Conservation (phyloP, 805 yeast species). For the Tetrapisispora fleetii region DNA sequence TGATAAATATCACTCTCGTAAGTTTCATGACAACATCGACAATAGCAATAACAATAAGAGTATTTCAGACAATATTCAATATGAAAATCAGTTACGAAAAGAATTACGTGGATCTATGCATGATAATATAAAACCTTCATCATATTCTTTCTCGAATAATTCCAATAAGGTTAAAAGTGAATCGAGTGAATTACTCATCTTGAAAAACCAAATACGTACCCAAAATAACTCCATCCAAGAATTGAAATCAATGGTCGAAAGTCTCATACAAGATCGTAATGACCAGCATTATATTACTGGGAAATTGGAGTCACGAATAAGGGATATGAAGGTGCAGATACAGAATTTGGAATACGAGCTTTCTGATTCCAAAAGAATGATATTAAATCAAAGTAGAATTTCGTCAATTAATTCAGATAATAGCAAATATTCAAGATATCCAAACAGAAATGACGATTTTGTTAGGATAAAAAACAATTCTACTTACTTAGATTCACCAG, state of each 20-base stretch:
- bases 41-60: not conserved
- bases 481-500: constrained; percentile 1
- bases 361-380: not conserved
- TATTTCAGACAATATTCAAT: not conserved
- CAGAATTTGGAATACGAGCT: constrained; percentile 7
- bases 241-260: constrained; percentile 16
- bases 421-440: not conserved
- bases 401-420: not conserved
- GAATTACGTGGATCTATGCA: constrained; percentile 3
- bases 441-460: not conserved
- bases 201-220: constrained; percentile 11
- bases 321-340: constrained; percentile 10
- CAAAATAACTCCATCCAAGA: constrained; percentile 13
- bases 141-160: not conserved
- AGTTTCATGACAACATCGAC: not conserved
- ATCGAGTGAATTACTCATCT: constrained; percentile 3
- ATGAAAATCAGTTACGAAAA: constrained; percentile 5
- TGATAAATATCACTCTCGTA: not conserved
- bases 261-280: constrained; percentile 11
- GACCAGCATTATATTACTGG: constrained; percentile 8
- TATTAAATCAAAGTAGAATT: not conserved
- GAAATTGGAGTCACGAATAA: constrained; percentile 10
- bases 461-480: not conserved
- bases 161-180: not conserved
- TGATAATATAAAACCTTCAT: not conserved